These are phyloP conservation scores for Dictyostelium capitatum DNA, from an alignment of 78 protist genomes.

Conservation along the genomic window DNA sequence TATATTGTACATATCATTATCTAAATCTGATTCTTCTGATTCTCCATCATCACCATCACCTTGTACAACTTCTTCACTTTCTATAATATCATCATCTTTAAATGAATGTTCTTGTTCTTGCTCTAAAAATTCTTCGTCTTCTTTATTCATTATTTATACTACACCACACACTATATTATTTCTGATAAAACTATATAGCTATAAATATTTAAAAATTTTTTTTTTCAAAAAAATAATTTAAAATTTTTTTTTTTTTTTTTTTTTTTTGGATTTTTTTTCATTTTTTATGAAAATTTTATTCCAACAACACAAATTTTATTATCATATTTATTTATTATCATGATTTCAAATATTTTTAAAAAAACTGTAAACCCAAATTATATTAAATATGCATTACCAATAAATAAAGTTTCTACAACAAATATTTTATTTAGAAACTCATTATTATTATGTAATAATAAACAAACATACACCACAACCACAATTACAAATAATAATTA, in stretches of 20 bases:
- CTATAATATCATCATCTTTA: background rate
- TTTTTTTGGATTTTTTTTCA: too few species aligned
- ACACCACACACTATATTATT: background rate
- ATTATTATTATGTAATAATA: background rate
- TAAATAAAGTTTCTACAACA: background rate
- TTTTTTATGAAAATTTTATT: too few species aligned
- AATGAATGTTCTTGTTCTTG: slow-evolving; percentile 6
- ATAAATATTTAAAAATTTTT: background rate
- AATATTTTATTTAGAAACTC: too few species aligned
- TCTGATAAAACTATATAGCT: background rate
- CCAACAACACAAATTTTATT: too few species aligned
- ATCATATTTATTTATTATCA: too few species aligned
- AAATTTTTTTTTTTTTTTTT: too few species aligned
- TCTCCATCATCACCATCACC: slow-evolving; percentile 12
- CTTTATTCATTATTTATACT: background rate
- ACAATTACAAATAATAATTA: background rate
- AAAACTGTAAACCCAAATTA: too few species aligned
- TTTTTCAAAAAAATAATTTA: background rate
- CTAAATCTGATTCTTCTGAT: slow-evolving; percentile 10
- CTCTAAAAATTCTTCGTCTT: slow-evolving; percentile 8
- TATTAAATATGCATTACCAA: too few species aligned
- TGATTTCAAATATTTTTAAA: too few species aligned
- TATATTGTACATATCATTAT: slow-evolving; percentile 43
- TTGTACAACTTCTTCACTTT: slow-evolving; percentile 10
- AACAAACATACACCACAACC: too few species aligned